Base-by-base conservation (phyloP, 1,284 basidiomycete species). In the Phaffia rhodozyma region DNA sequence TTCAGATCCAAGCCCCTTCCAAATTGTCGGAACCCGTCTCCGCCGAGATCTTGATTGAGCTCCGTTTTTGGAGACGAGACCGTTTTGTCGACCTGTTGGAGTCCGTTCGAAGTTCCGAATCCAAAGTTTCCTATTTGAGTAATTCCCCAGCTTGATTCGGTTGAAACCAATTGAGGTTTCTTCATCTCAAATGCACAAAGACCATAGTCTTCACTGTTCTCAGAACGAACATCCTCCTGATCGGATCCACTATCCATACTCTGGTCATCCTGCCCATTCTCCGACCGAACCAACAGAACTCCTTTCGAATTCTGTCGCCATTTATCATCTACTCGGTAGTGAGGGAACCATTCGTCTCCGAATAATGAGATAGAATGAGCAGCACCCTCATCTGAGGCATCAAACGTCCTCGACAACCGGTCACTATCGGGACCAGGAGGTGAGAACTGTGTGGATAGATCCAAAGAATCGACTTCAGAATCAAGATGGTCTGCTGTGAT, bases 11-110 rank as follows among this genome's bases (percentile, higher is more conserved):
- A 54, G 5, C 70, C 70, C 16, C 66, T 68, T 20, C 70, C 70
- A 56, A 71, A 70, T 59, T 69, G 67, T 56, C 69, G 68, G 16
- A 71, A 66, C 6, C 63, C 67, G 50, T 69, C 61, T 20, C 69
- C 67, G 16, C 68, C 66, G 2, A 43, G 38, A 43, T 43, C 13
- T 43, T 43, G 38, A 16, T 11, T 43, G 13, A 43, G 38, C 38
- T 43, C 38, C 38, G 16, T 16, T 43, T 16, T 43, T 43, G 38
- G 38, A 43, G 38, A 43, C 13, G 38, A 7, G 13, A 16, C 38
- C 13, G 13, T 58, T 7, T 9, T 32, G 18, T 55, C 61, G 1
- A 62, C 21, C 29, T 49, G 43, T 47, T 55, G 54, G 20, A 38
- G 30, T 23, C 52, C 32, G 25, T 49, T 53, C 4, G 47, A 51